phyloP scores from a whole-genome alignment of 306 rosid species.

The Cucurbita argyrosperma region DNA sequence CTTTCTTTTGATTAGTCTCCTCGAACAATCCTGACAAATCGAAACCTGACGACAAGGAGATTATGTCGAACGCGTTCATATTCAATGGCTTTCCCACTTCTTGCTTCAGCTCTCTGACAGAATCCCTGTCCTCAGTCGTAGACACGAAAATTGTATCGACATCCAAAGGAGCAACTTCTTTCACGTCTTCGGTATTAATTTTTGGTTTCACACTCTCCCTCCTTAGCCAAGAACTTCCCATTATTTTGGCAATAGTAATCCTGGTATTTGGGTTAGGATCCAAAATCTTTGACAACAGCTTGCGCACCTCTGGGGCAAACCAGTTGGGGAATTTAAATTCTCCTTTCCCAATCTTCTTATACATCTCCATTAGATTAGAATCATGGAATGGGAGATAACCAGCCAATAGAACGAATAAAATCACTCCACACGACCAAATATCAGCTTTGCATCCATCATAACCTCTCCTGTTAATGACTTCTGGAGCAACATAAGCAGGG shows the following conservation, averaged over 20 bases:
- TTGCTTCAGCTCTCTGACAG: constrained; percentile 31
- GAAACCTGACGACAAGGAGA: constrained; percentile 80
- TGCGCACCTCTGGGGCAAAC: constrained; percentile 64
- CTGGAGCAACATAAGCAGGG: constrained; percentile 93
- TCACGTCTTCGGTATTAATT: constrained; percentile 6
- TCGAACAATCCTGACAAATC: constrained; percentile 84
- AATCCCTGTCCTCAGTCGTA: constrained; percentile 13
- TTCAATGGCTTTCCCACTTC: constrained; percentile 36
- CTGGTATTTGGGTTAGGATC: constrained; percentile 71
- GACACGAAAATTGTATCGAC: constrained; percentile 33
- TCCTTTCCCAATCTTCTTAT: constrained; percentile 60
- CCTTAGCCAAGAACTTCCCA: constrained; percentile 58
- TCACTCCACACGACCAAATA: constrained; percentile 96
- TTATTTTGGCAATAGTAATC: constrained; percentile 56
- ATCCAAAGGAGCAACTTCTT: constrained; percentile 26
- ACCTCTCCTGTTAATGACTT: constrained; percentile 74
- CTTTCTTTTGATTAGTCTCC: constrained; percentile 39
- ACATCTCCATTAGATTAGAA: constrained; percentile 83
- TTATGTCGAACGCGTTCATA: constrained; percentile 82
- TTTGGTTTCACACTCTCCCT: constrained; percentile 33
- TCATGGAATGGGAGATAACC: constrained; percentile 91
- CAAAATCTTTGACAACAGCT: constrained; percentile 53
- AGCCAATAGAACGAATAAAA: constrained; percentile 76
- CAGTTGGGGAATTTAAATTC: constrained; percentile 80
- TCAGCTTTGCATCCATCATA: constrained; percentile 89